phyloP scores from a whole-genome alignment of 306 rosid genomes.

The Erythrophleum fordii region DNA sequence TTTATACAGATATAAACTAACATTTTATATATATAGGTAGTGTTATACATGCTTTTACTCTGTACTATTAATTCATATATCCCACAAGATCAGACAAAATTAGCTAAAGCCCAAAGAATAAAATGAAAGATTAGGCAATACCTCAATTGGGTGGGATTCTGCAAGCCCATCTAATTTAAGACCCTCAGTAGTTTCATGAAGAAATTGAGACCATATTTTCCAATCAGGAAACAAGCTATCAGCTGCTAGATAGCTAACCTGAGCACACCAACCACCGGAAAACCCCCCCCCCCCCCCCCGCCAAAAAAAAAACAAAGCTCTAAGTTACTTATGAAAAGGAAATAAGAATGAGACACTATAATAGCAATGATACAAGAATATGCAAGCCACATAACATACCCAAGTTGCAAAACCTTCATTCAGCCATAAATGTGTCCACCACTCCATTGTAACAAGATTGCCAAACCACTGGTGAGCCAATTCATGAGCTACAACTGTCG shows the following conservation, averaged over 20 bases:
- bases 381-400: conserved; percentile 56
- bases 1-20: background rate
- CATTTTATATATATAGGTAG: background rate
- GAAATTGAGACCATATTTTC: conserved; percentile 97
- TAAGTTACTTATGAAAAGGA: too few species aligned
- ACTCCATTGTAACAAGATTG: conserved; percentile 96
- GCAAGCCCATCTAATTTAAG: conserved; percentile 90
- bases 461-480: conserved; percentile 99
- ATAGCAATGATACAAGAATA: background rate
- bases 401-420: conserved; percentile 99
- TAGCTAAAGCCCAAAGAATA: background rate
- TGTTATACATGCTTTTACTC: conserved; percentile 14
- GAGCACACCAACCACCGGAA: conserved; percentile 28
- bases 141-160: conserved; percentile 98
- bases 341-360: conserved; percentile 11
- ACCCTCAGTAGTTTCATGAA: conserved; percentile 71
- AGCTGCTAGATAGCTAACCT: conserved; percentile 93
- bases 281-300: too few species aligned
- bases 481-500: conserved; percentile 90
- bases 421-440: conserved; percentile 99
- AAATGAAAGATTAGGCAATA: conserved; percentile 34
- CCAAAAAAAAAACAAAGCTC: too few species aligned
- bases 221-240: conserved; percentile 94
- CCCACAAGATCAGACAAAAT: conserved; percentile 23
- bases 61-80: background rate